Evolutionary conservation across 2,329 filamentous ascomycete species (phyloP), one percentile per base, ranked within the genome.

Genomic region (Fonsecaea multimorphosa): DNA sequence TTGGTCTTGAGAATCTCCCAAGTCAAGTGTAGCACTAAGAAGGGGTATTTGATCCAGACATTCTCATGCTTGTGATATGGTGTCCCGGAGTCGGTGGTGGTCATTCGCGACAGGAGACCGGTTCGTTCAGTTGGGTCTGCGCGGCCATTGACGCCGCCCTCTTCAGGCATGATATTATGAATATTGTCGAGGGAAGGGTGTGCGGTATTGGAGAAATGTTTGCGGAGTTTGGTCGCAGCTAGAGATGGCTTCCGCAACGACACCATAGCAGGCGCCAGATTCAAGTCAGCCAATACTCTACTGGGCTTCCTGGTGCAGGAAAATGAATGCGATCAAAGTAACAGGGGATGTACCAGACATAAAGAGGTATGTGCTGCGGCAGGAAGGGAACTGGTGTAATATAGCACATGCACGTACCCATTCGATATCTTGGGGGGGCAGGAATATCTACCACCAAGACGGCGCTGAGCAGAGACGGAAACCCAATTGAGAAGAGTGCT

Each of bases 1-100:
- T 82, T 82, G 29, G 79, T 80, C 27, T 76, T 73, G n/a, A 83
- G 73, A 2, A 80, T 80, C 61, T 76, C 71, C 76, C 78, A 82
- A 8, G 78, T 79, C 64, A 80, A 72, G 70, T 78, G 77, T 51
- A 74, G 72, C 19, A 77, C 74, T 8, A 77, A 71, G 24, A 72
- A 72, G 19, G 81, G 81, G 73, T 77, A 79, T 62, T 74, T 74
- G 38, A 79, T 74, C 74, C 78, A 80, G 52, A 71, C 68, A 5
- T 74, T 75, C 32, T 72, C 65, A 66, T 78, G 77, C 60, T 79
- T 77, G 58, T 76, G 73, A 52, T 75, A 77, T 32, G 75, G 75
- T 32, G 69, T 72, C 22, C 69, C 70, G 9, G 68, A 68, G 59
- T 66, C 64, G 36, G 66, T 70, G 36, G 55, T 68, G 36, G 65